phyloP scores from a whole-genome alignment of 306 rosid genomes.

The Inga laurina region DNA sequence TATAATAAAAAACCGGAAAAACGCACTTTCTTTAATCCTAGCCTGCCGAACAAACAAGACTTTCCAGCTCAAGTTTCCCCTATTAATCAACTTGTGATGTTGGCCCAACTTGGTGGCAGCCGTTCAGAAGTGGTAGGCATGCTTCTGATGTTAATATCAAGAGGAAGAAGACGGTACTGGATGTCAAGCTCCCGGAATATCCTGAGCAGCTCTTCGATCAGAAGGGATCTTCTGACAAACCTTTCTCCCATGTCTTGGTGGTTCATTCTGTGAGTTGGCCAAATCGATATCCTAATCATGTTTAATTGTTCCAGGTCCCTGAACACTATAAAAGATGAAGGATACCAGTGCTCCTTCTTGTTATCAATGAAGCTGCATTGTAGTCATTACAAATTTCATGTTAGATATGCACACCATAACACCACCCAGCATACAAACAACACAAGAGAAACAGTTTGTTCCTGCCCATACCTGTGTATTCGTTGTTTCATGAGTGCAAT shows the following conservation, averaged over 20 bases:
- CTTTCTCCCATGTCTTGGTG: conserved; percentile 64
- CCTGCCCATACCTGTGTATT: conserved; percentile 47
- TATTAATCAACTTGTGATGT: conserved; percentile 31
- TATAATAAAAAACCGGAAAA: conserved; percentile 1
- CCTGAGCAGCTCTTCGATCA: conserved; percentile 60
- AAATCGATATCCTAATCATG: conserved; percentile 46
- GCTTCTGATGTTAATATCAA: conserved; percentile 51
- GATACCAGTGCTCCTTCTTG: conserved; percentile 72
- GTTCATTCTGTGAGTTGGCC: conserved; percentile 60
- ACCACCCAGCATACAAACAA: not conserved
- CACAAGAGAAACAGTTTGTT: not conserved
- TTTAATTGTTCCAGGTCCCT: conserved; percentile 53
- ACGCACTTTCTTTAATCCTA: conserved; percentile 26
- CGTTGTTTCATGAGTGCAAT: conserved; percentile 52
- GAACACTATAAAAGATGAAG: conserved; percentile 47
- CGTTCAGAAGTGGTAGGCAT: conserved; percentile 45
- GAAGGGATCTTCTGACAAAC: conserved; percentile 46
- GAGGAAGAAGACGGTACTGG: conserved; percentile 56
- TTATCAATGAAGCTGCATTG: conserved; percentile 52
- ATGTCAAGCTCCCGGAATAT: conserved; percentile 62
- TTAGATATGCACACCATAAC: not conserved
- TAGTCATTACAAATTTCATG: not conserved
- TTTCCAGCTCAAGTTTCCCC: not conserved
- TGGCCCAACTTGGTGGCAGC: conserved; percentile 35
- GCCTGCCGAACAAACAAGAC: conserved; percentile 23